Evolutionary conservation across 306 rosid species (phyloP).

Genomic region (Prunus davidiana): DNA sequence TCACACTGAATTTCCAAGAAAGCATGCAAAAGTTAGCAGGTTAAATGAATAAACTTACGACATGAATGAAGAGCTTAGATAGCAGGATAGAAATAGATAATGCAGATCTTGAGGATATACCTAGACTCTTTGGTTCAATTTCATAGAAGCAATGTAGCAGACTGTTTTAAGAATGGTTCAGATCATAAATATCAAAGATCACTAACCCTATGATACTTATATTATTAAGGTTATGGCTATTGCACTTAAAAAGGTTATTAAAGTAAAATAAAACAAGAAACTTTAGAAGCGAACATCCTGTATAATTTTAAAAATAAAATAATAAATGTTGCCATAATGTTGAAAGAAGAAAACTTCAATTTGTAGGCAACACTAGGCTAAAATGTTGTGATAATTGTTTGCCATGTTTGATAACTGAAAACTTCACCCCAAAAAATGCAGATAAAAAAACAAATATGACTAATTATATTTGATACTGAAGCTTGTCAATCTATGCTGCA

Average conservation of each 20-base stretch:
- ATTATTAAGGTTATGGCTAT: neutral
- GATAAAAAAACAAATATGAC: neutral
- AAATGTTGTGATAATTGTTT: neutral
- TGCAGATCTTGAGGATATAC: neutral
- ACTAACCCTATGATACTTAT: neutral
- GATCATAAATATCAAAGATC: neutral
- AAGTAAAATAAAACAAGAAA: neutral
- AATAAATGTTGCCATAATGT: neutral
- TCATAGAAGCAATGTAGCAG: neutral
- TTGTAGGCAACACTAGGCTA: neutral
- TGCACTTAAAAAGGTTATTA: neutral
- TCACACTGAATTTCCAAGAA: slow-evolving; percentile 64
- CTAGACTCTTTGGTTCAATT: neutral
- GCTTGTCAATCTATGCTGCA: neutral
- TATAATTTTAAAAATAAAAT: neutral
- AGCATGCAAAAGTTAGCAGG: slow-evolving; percentile 13
- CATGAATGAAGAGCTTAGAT: neutral
- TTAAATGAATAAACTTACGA: neutral
- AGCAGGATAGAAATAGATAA: neutral
- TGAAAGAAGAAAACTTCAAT: neutral
- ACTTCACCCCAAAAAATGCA: neutral
- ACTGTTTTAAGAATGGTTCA: neutral
- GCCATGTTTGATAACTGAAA: neutral
- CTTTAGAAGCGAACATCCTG: neutral
- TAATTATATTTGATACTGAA: neutral